Evolutionary conservation across 148 eudicot genomes (phyloP), one percentile per base, ranked within the genome.

Genomic region (Fallopia convolvulus): DNA sequence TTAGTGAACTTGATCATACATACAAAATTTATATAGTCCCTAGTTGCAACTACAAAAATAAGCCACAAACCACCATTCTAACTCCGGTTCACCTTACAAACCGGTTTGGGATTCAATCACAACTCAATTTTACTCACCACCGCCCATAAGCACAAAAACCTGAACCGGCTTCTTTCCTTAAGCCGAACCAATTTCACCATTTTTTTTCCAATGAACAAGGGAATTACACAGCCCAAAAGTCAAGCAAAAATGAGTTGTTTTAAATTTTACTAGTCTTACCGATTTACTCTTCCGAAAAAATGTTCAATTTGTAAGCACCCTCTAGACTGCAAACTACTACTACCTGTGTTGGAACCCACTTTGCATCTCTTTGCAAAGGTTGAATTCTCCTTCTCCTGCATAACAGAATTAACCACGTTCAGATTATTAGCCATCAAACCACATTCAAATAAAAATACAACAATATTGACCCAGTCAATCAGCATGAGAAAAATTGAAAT

Each of bases 231-330:
- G 14, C 71, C 8, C 71, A 12, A 65, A 21, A 60, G 13, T 65
- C 18, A 14, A 65, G 18, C 41, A 12, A 65, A 33, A 13, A 12
- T 21, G 13, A 23, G 68, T 10, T 12, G 36, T 6, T 17, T 33
- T 39, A 13, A 32, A 32, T 32, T 32, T 32, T 12, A 11, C 32
- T 65, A 32, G 42, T 3, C 46, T 68, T 36, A 8, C 14, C 72
- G 72, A 68, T 36, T 68, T 68, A 68, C 72, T 84, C 81, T 89
- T 41, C 85, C 83, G 66, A 93, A 93, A 82, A 89, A 93, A 80
- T 93, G 98, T 44, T 91, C 93, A 7, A 93, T 84, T 41, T 90
- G 94, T 83, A 82, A 83, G 84, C 85, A 76, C 63, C 97, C 87
- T 79, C 74, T 87, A 66, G 89, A 84, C 78, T 85, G 91, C 80